A percentile compares a stretch with the other conserved stretches of the same genome.
phyloP scores from a whole-genome alignment of 2,329 filamentous ascomycete genomes.

The Harringtonia lauricola region DNA sequence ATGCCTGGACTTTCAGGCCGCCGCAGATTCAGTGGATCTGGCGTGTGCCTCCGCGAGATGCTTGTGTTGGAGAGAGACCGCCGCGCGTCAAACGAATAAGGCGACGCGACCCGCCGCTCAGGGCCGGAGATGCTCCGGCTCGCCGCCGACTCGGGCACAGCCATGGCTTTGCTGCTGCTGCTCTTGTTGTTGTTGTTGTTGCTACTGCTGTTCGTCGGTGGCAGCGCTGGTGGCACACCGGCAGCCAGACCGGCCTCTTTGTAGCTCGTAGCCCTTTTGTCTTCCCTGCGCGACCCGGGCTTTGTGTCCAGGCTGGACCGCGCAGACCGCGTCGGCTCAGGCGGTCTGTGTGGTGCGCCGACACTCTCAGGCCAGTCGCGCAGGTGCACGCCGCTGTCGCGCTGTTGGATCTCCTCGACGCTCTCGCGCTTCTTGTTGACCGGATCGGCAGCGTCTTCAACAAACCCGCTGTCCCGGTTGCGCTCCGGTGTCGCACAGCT shows the following conservation, averaged over 20 bases:
- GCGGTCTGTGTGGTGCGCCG: no score
- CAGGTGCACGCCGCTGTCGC: slow-evolving; percentile 48
- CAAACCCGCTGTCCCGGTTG: slow-evolving; percentile 40
- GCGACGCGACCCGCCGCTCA: slow-evolving; percentile 3
- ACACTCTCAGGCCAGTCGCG: slow-evolving; percentile 21
- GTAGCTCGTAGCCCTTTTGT: slow-evolving; percentile 5
- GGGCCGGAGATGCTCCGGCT: neutral
- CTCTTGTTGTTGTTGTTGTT: neutral
- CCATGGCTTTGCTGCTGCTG: neutral
- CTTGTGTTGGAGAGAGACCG: slow-evolving; percentile 43
- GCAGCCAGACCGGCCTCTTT: slow-evolving; percentile 15
- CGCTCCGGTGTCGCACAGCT: slow-evolving; percentile 23
- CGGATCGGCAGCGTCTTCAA: slow-evolving; percentile 31
- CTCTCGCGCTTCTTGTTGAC: slow-evolving; percentile 14
- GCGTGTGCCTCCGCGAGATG: slow-evolving; percentile 38
- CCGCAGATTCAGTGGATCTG: slow-evolving; percentile 42
- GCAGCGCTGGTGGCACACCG: slow-evolving; percentile 4
- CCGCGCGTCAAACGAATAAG: slow-evolving; percentile 1
- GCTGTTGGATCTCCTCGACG: slow-evolving; percentile 17
- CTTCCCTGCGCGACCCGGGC: no score
- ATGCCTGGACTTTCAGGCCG: slow-evolving; percentile 55
- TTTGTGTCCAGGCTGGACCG: neutral
- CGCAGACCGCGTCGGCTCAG: neutral
- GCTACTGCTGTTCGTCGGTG: no score
- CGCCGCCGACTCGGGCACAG: neutral